phyloP scores from a whole-genome alignment of 2,329 filamentous ascomycete species.

The Immersiporthe knoxdaviesiana region DNA sequence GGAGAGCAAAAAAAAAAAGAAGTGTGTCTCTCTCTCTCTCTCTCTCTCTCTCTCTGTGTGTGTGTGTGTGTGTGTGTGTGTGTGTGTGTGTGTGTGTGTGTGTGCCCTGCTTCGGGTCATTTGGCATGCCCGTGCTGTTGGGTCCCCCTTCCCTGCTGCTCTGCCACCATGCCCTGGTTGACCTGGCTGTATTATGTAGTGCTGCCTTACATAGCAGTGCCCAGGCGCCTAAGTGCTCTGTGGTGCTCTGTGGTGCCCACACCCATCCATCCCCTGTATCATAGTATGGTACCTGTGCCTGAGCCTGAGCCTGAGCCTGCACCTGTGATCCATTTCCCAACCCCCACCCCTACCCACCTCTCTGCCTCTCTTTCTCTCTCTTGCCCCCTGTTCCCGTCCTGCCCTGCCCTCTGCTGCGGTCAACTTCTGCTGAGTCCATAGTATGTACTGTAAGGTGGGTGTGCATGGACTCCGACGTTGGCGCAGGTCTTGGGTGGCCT shows the following conservation, averaged over 20 bases:
- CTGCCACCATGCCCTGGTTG: constrained; percentile 1
- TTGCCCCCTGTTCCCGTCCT: not conserved
- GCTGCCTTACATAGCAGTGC: too few species aligned
- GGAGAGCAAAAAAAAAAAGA: too few species aligned
- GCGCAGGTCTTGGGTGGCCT: not conserved
- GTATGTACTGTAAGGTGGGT: not conserved
- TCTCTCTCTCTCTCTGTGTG: too few species aligned
- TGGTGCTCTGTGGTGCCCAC: too few species aligned
- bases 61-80: too few species aligned
- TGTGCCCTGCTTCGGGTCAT: not conserved
- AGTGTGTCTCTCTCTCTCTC: not conserved
- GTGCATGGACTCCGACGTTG: not conserved
- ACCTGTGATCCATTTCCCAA: not conserved
- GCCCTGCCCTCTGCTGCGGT: constrained; percentile 2
- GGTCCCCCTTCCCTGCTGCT: not conserved
- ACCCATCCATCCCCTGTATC: not conserved
- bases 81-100: too few species aligned
- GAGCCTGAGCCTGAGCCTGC: not conserved
- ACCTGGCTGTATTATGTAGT: too few species aligned
- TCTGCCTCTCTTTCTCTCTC: too few species aligned
- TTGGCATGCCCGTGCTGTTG: not conserved
- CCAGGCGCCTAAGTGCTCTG: not conserved
- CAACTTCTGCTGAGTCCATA: not conserved
- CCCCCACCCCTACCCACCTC: not conserved
- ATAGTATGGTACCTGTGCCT: not conserved